Evolutionary conservation across 345 rosid species (phyloP).

Genomic region (Eucalyptus rudis): DNA sequence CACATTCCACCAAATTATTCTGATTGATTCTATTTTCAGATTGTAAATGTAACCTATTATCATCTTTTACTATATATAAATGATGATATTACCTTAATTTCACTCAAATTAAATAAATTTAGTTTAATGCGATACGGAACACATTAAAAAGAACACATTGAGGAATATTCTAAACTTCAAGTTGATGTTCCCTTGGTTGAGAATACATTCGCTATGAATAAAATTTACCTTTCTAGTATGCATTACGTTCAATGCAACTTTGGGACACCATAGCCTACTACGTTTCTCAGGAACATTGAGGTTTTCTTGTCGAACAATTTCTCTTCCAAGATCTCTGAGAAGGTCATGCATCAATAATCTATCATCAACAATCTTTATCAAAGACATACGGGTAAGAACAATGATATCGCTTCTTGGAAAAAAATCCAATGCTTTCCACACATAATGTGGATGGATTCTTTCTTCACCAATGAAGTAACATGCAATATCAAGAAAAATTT

Average conservation of each 20-base stretch:
- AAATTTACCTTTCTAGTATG: neutral
- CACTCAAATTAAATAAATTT: neutral
- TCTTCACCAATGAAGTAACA: neutral
- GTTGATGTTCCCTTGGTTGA: neutral
- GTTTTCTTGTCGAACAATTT: neutral
- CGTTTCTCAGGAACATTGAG: neutral
- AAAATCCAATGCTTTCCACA: neutral
- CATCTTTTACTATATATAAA: too few relatives aligned
- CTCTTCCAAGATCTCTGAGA: neutral
- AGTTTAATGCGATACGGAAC: too few relatives aligned
- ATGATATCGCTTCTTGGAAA: neutral
- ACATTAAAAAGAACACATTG: neutral
- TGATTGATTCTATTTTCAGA: too few relatives aligned
- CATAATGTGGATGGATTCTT: too few relatives aligned
- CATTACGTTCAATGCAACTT: accelerated
- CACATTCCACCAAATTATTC: too few relatives aligned
- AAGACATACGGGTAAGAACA: neutral
- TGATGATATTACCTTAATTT: too few relatives aligned
- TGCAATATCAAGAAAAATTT: neutral
- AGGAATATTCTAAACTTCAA: neutral
- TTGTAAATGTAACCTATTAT: neutral
- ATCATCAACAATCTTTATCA: neutral
- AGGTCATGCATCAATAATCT: neutral
- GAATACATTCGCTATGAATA: neutral
- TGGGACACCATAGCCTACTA: neutral